Evolutionary conservation across 192 early-diverging fungal genomes (phyloP).

Genomic region (Spizellomyces sp.): DNA sequence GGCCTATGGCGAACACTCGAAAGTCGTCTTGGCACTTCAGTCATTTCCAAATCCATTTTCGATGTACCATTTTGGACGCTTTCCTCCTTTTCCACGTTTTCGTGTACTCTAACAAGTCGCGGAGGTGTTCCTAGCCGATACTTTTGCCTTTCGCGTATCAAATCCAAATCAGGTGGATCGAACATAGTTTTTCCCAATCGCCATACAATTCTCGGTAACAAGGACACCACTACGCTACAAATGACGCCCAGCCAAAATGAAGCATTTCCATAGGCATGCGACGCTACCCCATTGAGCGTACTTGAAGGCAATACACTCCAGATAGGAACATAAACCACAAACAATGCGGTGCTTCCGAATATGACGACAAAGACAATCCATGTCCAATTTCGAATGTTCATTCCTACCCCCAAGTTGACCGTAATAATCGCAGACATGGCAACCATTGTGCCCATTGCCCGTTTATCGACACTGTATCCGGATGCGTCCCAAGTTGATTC

Average conservation of each 20-base stretch:
- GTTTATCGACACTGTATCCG: constrained; percentile 57
- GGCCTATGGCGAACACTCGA: not conserved
- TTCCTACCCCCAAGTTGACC: constrained; percentile 78
- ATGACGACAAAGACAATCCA: constrained; percentile 72
- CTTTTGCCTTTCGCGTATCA: constrained; percentile 40
- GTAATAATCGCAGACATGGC: constrained; percentile 78
- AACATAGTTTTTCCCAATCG: constrained; percentile 18
- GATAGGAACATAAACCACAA: constrained; percentile 69
- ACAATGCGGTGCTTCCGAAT: constrained; percentile 62
- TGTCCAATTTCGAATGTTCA: constrained; percentile 87
- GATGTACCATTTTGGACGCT: not conserved
- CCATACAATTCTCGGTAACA: constrained; percentile 72
- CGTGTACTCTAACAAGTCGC: not conserved
- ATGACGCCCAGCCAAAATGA: constrained; percentile 76
- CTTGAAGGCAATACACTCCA: constrained; percentile 63
- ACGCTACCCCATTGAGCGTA: constrained; percentile 67
- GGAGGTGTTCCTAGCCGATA: constrained; percentile 20
- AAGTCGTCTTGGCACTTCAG: not conserved
- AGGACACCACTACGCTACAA: constrained; percentile 56
- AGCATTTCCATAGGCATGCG: constrained; percentile 64
- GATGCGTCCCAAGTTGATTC: constrained; percentile 46
- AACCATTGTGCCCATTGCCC: constrained; percentile 77
- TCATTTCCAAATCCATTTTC: not conserved
- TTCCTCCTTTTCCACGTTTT: not conserved
- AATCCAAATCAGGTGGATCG: constrained; percentile 35